Evolutionary conservation across 208 protist species (phyloP).

Genomic region (Trypanosoma vivax): DNA sequence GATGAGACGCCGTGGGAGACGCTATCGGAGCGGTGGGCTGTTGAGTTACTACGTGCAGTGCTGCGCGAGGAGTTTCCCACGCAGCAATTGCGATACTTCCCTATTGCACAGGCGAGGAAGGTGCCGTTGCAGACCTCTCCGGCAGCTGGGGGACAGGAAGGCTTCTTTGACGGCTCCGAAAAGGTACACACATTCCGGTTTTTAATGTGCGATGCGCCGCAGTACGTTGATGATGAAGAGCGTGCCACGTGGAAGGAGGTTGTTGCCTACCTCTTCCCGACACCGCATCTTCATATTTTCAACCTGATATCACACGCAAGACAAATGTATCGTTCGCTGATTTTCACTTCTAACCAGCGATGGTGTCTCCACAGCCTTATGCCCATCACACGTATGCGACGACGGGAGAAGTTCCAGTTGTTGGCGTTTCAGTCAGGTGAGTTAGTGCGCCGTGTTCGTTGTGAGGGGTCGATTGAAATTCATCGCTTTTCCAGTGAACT

Average conservation of each 20-base stretch:
- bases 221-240: constrained; percentile 50
- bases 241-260: constrained; percentile 80
- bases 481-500: constrained; percentile 49
- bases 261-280: constrained; percentile 50
- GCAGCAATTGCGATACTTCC: constrained; percentile 36
- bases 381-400: constrained; percentile 20
- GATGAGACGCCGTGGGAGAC: constrained; percentile 43
- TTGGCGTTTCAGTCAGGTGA: constrained; percentile 60
- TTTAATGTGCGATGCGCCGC: constrained; percentile 50
- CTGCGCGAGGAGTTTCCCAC: constrained; percentile 29
- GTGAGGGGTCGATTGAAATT: constrained; percentile 66
- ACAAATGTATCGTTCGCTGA: constrained; percentile 62
- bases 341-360: constrained; percentile 67
- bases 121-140: neutral
- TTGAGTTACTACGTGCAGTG: constrained; percentile 40
- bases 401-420: constrained; percentile 25
- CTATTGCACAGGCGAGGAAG: constrained; percentile 27
- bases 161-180: neutral
- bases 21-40: constrained; percentile 62
- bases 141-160: neutral
- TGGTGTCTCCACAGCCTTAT: constrained; percentile 66
- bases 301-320: constrained; percentile 78
- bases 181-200: constrained; percentile 39
- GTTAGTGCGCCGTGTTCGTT: constrained; percentile 40
- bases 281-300: constrained; percentile 48